phyloP scores from a whole-genome alignment of 768 basidiomycete genomes.

The Paxillus rubicundulus region DNA sequence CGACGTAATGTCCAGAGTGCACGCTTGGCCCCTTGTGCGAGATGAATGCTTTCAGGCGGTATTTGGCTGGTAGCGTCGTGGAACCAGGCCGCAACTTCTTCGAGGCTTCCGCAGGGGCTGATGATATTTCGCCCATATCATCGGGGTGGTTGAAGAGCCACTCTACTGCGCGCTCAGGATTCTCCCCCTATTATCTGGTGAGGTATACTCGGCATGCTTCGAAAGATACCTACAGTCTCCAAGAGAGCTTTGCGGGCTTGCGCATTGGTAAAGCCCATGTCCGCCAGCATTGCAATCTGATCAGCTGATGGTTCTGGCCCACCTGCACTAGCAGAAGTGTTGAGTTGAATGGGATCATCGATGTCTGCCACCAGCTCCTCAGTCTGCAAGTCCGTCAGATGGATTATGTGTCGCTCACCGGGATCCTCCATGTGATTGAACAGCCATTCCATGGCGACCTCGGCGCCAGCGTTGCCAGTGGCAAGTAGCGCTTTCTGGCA shows the following conservation, averaged over 20 bases:
- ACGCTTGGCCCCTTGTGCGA: slow-evolving; percentile 97
- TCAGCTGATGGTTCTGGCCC: slow-evolving; percentile 63
- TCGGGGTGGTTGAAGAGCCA: slow-evolving; percentile 96
- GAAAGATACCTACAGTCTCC: slow-evolving; percentile 63
- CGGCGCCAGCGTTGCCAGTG: slow-evolving; percentile 72
- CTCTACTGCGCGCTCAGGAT: slow-evolving; percentile 85
- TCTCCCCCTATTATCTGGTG: slow-evolving; percentile 49
- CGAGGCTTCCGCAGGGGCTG: slow-evolving; percentile 17
- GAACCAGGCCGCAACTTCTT: slow-evolving; percentile 46
- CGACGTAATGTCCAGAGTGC: slow-evolving; percentile 93
- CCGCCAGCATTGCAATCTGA: slow-evolving; percentile 68
- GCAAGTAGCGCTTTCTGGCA: slow-evolving; percentile 91
- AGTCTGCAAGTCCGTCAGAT: not conserved
- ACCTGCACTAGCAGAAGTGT: slow-evolving; percentile 21
- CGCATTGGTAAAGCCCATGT: slow-evolving; percentile 88
- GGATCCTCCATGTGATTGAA: slow-evolving; percentile 95
- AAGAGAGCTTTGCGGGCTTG: slow-evolving; percentile 86
- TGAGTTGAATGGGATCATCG: slow-evolving; percentile 64
- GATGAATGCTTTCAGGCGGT: slow-evolving; percentile 87
- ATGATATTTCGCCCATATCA: slow-evolving; percentile 65
- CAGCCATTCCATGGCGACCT: slow-evolving; percentile 93
- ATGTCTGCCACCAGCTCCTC: slow-evolving; percentile 59
- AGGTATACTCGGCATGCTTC: not conserved
- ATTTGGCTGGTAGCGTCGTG: slow-evolving; percentile 65
- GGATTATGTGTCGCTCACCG: slow-evolving; percentile 42